Percentiles rank a stretch among this genome's conserved stretches.
Evolutionary conservation across 495 filamentous ascomycete species (phyloP).

Genomic region (Pseudomonodictys pantanalensis): DNA sequence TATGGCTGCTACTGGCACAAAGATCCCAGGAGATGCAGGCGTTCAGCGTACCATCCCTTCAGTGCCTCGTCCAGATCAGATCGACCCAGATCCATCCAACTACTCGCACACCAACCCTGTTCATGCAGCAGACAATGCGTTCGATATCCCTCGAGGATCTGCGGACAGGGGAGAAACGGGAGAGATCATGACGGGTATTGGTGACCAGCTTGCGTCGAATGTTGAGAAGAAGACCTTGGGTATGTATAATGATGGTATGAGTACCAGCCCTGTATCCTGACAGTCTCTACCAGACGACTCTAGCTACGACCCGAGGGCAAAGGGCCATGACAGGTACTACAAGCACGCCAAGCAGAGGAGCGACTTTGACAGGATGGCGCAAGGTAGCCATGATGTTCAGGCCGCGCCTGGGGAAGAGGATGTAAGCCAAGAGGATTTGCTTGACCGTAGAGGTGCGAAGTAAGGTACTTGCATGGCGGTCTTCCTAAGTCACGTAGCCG

Average conservation of each 20-base stretch:
- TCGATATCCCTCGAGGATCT: conserved; percentile 51
- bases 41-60: conserved; percentile 54
- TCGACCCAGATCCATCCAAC: conserved; percentile 35
- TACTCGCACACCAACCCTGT: conserved; percentile 38
- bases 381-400: conserved; percentile 10
- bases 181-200: conserved; percentile 54
- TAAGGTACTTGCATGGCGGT: no score
- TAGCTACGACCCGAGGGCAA: not conserved
- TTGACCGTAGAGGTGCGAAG: conserved; percentile 14
- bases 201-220: conserved; percentile 46
- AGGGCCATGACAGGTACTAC: conserved; percentile 4
- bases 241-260: conserved; percentile 6
- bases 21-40: conserved; percentile 55
- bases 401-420: conserved; percentile 29
- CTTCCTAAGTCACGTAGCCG: no score
- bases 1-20: conserved; percentile 54
- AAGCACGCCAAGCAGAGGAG: conserved; percentile 17
- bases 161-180: conserved; percentile 47
- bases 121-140: conserved; percentile 52
- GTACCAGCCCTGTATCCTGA: not conserved
- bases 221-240: conserved; percentile 51
- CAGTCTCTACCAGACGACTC: conserved; percentile 3
- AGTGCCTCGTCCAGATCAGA: conserved; percentile 55
- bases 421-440: conserved; percentile 11
- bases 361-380: not conserved